Evolutionary conservation across 768 basidiomycete genomes (phyloP), one percentile per base, ranked within the genome.

Genomic region (Mycena epipterygia): DNA sequence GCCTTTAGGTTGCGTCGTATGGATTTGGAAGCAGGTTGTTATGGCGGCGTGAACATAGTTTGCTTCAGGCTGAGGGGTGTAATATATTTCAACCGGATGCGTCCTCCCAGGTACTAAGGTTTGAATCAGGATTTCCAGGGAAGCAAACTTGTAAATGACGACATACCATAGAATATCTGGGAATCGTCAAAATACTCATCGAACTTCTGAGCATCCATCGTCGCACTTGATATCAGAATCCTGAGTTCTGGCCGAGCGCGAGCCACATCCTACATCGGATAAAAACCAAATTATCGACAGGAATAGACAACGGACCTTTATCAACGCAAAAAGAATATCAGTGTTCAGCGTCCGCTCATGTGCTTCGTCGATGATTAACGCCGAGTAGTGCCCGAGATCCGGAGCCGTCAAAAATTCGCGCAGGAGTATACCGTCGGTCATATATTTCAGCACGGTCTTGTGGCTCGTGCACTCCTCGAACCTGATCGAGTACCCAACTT

Each of bases 381-480:
- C 95, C 0, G 94, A 94, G 79, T 99, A 99, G 57, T 89, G 87
- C 64, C 90, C 93, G 77, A 95, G 91, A 67, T 97, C 90, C 1
- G 97, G 97, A 75, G 98, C 97, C 76, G 98, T 94, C 58, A 98
- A 85, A 71, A 93, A 95, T 84, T 99, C 97, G 82, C 97, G 90
- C 76, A 98, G 94, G 30, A 99, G 87, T 95, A 98, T 98, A 83
- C 97, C 97, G 79, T 98, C 97, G 76, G 97, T 99, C 97, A 99
- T 98, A 87, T 97, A 99, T 82, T 98, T 99, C 87, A 99, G 98
- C 77, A 93, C 90, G 3, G 97, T 99, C 82, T 99, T 97, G 5
- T 97, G 97, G 76, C 95, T 93, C 6, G 97, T 98, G 81, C 97
- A 95, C 80, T 99, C 97, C 83, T 99, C 97, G 80, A 99, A 99